Base-by-base conservation (phyloP, 257 asterid species). In the Capsicum rhomboideum region DNA sequence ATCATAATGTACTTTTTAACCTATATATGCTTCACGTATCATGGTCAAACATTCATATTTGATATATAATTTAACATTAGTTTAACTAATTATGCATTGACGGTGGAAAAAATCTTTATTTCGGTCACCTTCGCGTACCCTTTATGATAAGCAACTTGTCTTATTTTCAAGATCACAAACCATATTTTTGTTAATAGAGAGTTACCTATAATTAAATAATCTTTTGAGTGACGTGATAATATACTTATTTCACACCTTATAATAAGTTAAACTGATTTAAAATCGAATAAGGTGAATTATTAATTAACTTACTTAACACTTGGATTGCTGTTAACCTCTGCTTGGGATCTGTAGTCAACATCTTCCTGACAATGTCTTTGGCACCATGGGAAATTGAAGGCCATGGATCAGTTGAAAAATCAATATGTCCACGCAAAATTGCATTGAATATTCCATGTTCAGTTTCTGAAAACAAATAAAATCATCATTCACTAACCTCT, bases 361-460 rank as follows among this genome's bases (percentile, higher is more conserved):
- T 97, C 86, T 95, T 97, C 89, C 88, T 92, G 4, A 97, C 94
- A 9, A 97, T 91, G 77, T 97, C 99, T 91, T 96, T 96, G 54
- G 99, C 99, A 69, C 97, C 98, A 6, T 72, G 78, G 1, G 99
- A 97, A 85, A 97, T 93, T 20, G 97, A 81, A 67, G 99, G 98
- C 99, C 98, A 97, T 20, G 99, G 99, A 79, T 97, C 98, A 17
- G 92, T 86, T 14, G 93, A 85, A 83, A 97, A 97, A 87, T 97
- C 98, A 10, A 97, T 13, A 23, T 95, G 99, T 2, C 96, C 98
- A 4, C 95, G 87, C 85, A 97, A 82, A 20, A 97, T 97, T 9
- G 98, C 92, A 29, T 92, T 97, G 92, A 97, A 97, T 89, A 96
- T 96, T 78, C 98, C 99, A 46, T 93, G 91, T 87, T 96, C 99